phyloP scores from a whole-genome alignment of 2,329 filamentous ascomycete genomes.

The Monosporascus cannonballus region DNA sequence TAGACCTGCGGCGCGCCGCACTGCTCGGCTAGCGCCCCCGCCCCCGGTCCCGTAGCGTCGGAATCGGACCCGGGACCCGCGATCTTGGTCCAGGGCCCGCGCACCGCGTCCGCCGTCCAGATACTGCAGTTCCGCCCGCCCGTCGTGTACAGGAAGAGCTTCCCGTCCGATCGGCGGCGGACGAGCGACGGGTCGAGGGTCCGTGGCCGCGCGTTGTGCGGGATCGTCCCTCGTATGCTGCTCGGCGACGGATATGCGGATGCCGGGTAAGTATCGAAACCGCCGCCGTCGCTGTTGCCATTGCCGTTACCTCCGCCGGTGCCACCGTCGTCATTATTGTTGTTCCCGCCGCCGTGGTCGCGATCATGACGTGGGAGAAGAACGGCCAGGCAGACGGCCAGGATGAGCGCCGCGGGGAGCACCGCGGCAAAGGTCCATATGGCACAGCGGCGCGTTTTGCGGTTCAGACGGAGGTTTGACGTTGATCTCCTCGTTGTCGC shows the following conservation, averaged over 20 bases:
- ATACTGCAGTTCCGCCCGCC: not conserved
- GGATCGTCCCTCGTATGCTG: not conserved
- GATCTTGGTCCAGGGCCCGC: not conserved
- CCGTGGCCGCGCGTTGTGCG: not conserved
- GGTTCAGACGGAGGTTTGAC: too few species aligned
- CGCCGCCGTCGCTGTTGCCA: not conserved
- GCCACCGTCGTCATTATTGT: not conserved
- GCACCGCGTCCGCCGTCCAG: not conserved
- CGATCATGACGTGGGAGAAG: not conserved
- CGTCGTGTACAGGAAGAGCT: not conserved
- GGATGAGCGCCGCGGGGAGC: not conserved
- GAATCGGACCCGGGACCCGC: not conserved
- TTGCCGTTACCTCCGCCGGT: not conserved
- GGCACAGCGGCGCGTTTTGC: not conserved
- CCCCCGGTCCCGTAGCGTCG: not conserved
- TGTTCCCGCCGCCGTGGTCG: not conserved
- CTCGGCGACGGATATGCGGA: not conserved
- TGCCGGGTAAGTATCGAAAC: not conserved
- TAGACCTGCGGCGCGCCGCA: not conserved
- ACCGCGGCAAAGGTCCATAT: not conserved
- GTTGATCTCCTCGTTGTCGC: too few species aligned
- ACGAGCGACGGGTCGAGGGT: not conserved
- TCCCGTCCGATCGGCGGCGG: not conserved
- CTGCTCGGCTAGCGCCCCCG: not conserved
- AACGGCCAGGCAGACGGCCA: not conserved